Base-by-base conservation (phyloP, 31 red algal species). In the Endocladia muricata region DNA sequence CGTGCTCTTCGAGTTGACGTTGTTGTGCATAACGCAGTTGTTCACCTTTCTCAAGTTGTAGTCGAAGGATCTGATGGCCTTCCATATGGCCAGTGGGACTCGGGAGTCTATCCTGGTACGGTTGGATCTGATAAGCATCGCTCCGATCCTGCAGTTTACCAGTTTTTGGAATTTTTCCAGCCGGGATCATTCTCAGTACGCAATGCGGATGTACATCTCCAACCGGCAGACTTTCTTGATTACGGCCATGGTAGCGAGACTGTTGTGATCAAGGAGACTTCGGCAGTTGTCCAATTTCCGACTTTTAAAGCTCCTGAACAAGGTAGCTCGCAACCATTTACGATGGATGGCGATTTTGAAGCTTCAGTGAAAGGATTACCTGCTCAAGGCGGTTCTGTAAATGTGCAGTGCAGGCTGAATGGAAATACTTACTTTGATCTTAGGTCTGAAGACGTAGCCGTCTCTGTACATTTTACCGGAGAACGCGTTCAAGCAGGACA, bases 171-270 rank as follows among this genome's bases (percentile, higher is more conserved):
- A 3, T 86, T 41, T 56, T 30, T 86, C 22, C 82, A 86, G 41
- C 82, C 73, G 31, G 82, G 82, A 11, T 58, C 25, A 37, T 39
- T 86, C 15, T 61, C 62, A 26, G 25, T 86, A 5, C 41, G 61
- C 3, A 77, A 77, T 23, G 72, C 82, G 13, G 39, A 75, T 33
- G 72, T 77, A 2, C 44, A n/a, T 34, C 60, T 86, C 32, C 34
- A 66, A 5, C 82, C 82, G 31, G 82, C 82, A n/a, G 82, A 86
- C 39, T 86, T 86, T 70, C 73, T 68, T 15, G 84, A 88, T 5
- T 88, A 88, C 52, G 74, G 84, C 19, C 73, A 88, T 70, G 74
- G 63, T 11, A 40, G 35, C 21, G 84, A 88, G 49, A 39, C 31
- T 8, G 73, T 88, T 44, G 51, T 74, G 32, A 34, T 88, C 7